phyloP scores from a whole-genome alignment of 495 filamentous ascomycete species.

The Xylaria sp. region DNA sequence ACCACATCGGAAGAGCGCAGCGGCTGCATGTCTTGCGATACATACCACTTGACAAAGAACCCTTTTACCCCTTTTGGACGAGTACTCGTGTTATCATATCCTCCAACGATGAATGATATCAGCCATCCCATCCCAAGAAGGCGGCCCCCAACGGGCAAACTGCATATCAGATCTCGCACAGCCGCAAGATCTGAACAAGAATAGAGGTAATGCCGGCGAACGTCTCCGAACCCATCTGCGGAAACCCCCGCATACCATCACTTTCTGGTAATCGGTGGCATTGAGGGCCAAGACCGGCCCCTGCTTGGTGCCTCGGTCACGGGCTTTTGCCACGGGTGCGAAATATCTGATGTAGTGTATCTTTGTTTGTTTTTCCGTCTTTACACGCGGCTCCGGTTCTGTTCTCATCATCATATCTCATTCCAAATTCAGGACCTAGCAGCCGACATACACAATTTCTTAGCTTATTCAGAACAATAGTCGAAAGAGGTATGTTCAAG shows the following conservation, averaged over 20 bases:
- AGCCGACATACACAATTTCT: neutral
- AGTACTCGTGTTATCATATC: conserved; percentile 4
- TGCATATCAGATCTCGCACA: conserved; percentile 29
- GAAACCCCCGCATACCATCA: conserved; percentile 19
- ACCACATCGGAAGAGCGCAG: conserved; percentile 28
- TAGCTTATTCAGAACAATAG: neutral
- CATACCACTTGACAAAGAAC: conserved; percentile 29
- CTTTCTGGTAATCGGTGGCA: conserved; percentile 7
- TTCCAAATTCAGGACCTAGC: neutral
- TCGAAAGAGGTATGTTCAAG: neutral
- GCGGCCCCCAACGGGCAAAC: conserved; percentile 18
- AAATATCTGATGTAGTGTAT: neutral
- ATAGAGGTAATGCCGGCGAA: conserved; percentile 15
- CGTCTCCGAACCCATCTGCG: conserved; percentile 23
- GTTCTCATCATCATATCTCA: neutral
- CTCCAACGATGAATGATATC: neutral
- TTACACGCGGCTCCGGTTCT: neutral
- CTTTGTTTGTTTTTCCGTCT: neutral
- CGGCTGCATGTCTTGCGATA: conserved; percentile 30
- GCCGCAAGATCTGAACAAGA: conserved; percentile 17
- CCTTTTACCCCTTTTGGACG: conserved; percentile 24
- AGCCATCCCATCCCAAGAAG: neutral
- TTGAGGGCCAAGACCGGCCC: conserved; percentile 21
- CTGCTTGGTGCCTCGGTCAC: conserved; percentile 16
- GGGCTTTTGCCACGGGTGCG: conserved; percentile 7